These are phyloP conservation scores for Malassezia equina DNA, from an alignment of 1,284 basidiomycete genomes.

Conservation along the genomic window DNA sequence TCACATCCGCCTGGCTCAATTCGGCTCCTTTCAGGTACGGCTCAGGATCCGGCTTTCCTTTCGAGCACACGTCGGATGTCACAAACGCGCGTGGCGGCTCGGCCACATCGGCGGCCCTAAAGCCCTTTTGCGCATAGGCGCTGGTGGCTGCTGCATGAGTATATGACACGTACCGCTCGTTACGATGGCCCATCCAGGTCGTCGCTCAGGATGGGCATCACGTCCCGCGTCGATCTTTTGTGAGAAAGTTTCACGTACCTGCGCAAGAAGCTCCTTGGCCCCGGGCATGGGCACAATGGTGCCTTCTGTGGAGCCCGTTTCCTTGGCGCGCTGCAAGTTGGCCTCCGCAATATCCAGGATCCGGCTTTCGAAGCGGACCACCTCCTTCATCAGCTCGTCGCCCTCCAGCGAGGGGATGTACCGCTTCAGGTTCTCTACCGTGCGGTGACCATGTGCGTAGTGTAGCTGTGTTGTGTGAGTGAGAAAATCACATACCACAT, in stretches of 20 bases:
- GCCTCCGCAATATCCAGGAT: constrained; percentile 36
- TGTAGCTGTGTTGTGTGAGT: constrained; percentile 20
- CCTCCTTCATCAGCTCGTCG: constrained; percentile 28
- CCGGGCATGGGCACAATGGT: constrained; percentile 42
- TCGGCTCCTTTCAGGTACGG: constrained; percentile 41
- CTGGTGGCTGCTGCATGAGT: constrained; percentile 27
- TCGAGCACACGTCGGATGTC: constrained; percentile 35
- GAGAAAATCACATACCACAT: constrained; percentile 21
- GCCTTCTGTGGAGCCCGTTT: constrained; percentile 20
- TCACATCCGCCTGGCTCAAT: constrained; percentile 22
- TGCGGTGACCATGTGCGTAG: constrained; percentile 41
- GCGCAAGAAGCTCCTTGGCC: constrained; percentile 26
- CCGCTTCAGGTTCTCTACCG: constrained; percentile 39
- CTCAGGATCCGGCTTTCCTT: constrained; percentile 44
- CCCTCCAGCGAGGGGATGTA: constrained; percentile 37
- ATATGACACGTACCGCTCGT: constrained; percentile 20
- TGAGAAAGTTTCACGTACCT: constrained; percentile 12
- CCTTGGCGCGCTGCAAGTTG: constrained; percentile 18
- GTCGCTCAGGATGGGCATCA: constrained; percentile 7
- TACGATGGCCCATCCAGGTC: constrained; percentile 46
- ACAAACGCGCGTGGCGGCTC: constrained; percentile 31
- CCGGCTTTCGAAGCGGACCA: constrained; percentile 36
- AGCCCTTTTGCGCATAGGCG: constrained; percentile 39
- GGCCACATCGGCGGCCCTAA: constrained; percentile 23
- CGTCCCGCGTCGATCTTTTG: constrained; percentile 7